Conservation (phyloP, 73 alveolate genomes). For the Tetrahymena elliotti region DNA sequence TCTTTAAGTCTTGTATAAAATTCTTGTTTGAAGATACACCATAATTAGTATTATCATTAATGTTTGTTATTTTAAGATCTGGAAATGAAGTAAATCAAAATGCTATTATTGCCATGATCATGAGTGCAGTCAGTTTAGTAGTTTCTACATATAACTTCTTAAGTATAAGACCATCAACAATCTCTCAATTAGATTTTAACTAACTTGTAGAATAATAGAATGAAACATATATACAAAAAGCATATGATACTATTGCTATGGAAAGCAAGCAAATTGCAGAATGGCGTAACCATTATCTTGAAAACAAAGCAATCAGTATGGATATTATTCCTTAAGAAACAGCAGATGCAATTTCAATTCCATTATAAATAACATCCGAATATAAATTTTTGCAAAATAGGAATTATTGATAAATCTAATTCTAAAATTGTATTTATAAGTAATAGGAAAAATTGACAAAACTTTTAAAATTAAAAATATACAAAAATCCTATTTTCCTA, state of each 20-base stretch:
- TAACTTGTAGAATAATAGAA: not conserved
- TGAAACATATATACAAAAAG: not conserved
- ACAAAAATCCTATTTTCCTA: no score
- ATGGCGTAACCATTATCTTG: not conserved
- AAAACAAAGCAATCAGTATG: not conserved
- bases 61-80: not conserved
- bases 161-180: not conserved
- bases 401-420: not conserved
- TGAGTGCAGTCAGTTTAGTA: not conserved
- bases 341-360: not conserved
- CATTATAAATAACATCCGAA: not conserved
- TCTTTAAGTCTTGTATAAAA: not conserved
- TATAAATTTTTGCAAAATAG: not conserved
- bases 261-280: not conserved
- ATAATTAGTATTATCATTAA: not conserved
- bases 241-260: not conserved
- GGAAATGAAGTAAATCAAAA: not conserved
- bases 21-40: not conserved
- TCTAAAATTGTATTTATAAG: no score
- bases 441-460: no score
- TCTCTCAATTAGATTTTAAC: not conserved
- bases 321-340: not conserved
- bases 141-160: not conserved
- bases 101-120: not conserved
- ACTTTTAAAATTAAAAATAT: no score